Evolutionary conservation across 805 yeast species (phyloP), one percentile per base, ranked within the genome.

Genomic region (Ogataea trehalophila): DNA sequence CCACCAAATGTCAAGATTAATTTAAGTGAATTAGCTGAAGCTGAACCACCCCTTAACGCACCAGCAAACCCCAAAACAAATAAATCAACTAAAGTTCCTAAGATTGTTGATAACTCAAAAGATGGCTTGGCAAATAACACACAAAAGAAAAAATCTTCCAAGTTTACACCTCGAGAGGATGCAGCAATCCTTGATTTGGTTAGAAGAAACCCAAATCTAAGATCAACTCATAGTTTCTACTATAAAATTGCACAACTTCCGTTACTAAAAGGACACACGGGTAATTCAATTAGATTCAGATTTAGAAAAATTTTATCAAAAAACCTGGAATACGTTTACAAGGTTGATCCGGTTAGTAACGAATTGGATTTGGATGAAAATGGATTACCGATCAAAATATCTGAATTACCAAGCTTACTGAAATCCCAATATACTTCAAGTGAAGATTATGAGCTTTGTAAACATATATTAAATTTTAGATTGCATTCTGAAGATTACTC

Each of bases 281-380:
- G 90, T 13, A 83, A 86, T 54, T 84, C 91, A 1, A 80, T 86
- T 41, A 73, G 95, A 54, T 85, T 76, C 54, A 72, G 85, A 58
- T 80, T 65, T 57, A 70, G 83, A 53, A 74, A 71, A 22, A 69
- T 73, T 26, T 59, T 80, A 15, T 58, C 72, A 2, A 63, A 68
- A 31, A 59, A 67, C 34, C 53, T 80, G 37, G 68, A 66, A 2
- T 79, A 64, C 51, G 83, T 77, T 18, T 80, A 77, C 53, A 68
- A 75, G 48, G 72, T 75, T 16, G 77, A 75, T 56, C 67, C 65
- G 3, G 55, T 60, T 14, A 64, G 69, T 8, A 79, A 80, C 33
- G 60, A 70, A 40, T 58, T 78, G 36, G 54, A 69, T 1, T 52
- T 68, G 20, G 81, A 78, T 60, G 62, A 56, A 7, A 60, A 73